A percentile compares a stretch with the other conserved stretches of the same genome.
phyloP scores from a whole-genome alignment of 1,284 basidiomycete species.

The Cutaneotrichosporon sp. region DNA sequence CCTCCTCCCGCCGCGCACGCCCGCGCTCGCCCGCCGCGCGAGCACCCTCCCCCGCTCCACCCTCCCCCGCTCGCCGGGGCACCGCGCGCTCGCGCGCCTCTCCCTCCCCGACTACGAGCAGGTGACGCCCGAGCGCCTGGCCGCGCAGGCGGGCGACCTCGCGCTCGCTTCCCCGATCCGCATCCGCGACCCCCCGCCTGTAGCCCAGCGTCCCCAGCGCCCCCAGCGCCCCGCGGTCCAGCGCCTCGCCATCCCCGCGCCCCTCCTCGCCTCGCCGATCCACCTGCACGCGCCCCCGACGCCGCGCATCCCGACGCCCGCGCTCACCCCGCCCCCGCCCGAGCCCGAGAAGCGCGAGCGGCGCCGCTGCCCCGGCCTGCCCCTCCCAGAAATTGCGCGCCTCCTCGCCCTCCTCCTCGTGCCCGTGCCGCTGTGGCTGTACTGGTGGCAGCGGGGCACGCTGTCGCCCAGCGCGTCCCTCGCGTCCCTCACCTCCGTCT shows the following conservation, averaged over 20 bases:
- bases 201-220: no score
- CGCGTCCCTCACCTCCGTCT: neutral
- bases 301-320: no score
- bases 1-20: neutral
- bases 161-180: no score
- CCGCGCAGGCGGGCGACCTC: no score
- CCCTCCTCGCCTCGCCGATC: no score
- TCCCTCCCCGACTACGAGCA: neutral
- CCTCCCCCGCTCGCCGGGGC: neutral
- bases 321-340: neutral
- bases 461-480: neutral
- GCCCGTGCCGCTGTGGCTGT: neutral
- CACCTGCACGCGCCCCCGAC: no score
- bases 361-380: neutral
- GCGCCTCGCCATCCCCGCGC: no score
- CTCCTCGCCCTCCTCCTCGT: slow-evolving; percentile 5
- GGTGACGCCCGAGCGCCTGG: no score
- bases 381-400: neutral
- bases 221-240: no score
- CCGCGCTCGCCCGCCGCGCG: neutral
- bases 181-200: no score
- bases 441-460: neutral
- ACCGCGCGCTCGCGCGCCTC: neutral
- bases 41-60: neutral
- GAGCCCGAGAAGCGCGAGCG: neutral